Evolutionary conservation across 768 basidiomycete genomes (phyloP).

Genomic region (Russula emetica): DNA sequence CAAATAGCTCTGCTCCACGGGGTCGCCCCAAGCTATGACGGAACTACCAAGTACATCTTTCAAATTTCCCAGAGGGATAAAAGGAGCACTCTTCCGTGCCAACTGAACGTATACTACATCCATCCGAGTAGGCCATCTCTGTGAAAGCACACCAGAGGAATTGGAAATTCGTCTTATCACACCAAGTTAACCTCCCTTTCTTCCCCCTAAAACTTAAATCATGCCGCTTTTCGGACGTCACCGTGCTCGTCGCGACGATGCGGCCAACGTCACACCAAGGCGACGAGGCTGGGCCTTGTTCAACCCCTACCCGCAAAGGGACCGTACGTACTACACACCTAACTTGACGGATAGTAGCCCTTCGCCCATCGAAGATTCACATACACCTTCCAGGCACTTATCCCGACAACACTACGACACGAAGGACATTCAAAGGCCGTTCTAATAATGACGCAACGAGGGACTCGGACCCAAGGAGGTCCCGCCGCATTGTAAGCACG

Average conservation of each 20-base stretch:
- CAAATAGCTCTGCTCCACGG: background rate
- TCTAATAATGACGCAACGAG: constrained; percentile 41
- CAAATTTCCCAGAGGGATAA: background rate
- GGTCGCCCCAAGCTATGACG: background rate
- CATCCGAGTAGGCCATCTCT: too few relatives aligned
- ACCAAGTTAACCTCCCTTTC: too few relatives aligned
- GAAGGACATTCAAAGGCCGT: constrained; percentile 39
- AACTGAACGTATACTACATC: too few relatives aligned
- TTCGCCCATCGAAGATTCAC: background rate
- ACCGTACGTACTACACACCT: constrained; percentile 30
- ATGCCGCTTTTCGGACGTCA: constrained; percentile 21
- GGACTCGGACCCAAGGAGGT: constrained; percentile 34
- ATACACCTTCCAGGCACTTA: constrained; percentile 40
- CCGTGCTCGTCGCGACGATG: background rate
- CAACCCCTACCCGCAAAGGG: constrained; percentile 28
- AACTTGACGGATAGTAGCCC: background rate
- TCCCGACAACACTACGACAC: constrained; percentile 40
- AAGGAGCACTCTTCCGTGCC: background rate
- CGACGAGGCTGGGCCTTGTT: constrained; percentile 21
- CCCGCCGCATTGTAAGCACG: constrained; percentile 42
- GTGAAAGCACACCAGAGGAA: background rate
- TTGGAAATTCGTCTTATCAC: constrained; percentile 1
- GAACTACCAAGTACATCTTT: background rate
- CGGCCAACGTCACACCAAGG: background rate
- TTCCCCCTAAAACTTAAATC: constrained; percentile 3